Base-by-base conservation (phyloP, 2,329 filamentous ascomycete species). In the Teratosphaeria nubilosa region DNA sequence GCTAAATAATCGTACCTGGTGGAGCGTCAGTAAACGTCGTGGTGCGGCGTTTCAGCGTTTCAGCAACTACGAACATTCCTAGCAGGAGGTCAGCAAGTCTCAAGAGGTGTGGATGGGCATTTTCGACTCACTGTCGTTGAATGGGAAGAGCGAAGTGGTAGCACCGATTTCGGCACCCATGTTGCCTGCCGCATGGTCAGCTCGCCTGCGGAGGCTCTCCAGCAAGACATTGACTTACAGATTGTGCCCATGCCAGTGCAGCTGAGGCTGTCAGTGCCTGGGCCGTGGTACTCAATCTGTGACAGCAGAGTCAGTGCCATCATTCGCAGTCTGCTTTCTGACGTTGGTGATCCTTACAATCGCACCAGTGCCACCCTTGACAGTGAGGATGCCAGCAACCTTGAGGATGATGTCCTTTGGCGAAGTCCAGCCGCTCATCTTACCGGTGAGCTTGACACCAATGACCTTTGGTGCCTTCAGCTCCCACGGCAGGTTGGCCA, bases 401-500 rank as follows among this genome's bases (percentile, higher is more conserved):
- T 96, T 96, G 59, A 96, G 83, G 70, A 99, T 99, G 64, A 99
- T 90, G 73, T 97, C 91, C 82, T 99, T 97, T 58, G 94, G 90
- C 58, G 91, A 76, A 66, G 91, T 88, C 94, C 94, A 99, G 76
- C 92, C 92, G 69, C 82, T 88, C 71, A 99, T 72, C 75, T 90
- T 69, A 67, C 94, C 94, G 66, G 91, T 96, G 59, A 99, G 86
- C 79, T 89, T 95, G 58, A 99, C 87, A 84, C 94, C 94, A 72
- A 97, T 95, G 62, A 96, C 80, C 79, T 96, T 96, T 63, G 94
- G 94, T 61, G 94, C 92, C 84, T 97, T 97, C 70, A 99, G 80
- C 77, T 99, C 94, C 94, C 94, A 97, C 61, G 92, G 92, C 66
- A 96, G 85, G 77, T 90, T 87, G 70, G 91, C 91, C 90, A 99